phyloP scores from a whole-genome alignment of 257 asterid species.

The Plantago major region DNA sequence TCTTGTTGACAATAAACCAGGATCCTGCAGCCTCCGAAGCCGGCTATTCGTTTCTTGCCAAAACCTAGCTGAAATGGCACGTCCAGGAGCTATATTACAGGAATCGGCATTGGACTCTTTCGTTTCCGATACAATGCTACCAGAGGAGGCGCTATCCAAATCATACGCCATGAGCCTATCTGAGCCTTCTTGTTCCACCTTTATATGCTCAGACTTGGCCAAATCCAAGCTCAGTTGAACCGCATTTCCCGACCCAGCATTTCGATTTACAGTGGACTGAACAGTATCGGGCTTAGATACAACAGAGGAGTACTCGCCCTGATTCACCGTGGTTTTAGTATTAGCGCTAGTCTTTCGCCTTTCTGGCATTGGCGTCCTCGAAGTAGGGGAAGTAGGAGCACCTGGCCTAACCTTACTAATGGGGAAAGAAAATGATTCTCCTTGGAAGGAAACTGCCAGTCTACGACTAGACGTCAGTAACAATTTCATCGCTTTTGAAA shows the following conservation, averaged over 20 bases:
- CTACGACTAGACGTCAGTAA: slow-evolving; percentile 81
- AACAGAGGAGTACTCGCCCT: slow-evolving; percentile 41
- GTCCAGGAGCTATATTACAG: slow-evolving; percentile 53
- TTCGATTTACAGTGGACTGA: slow-evolving; percentile 67
- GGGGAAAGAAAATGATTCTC: slow-evolving; percentile 81
- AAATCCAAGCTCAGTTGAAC: slow-evolving; percentile 54
- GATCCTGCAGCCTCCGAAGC: slow-evolving; percentile 87
- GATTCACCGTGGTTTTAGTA: slow-evolving; percentile 47
- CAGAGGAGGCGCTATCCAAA: slow-evolving; percentile 90
- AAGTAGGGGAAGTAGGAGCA: slow-evolving; percentile 65
- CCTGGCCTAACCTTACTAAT: slow-evolving; percentile 67
- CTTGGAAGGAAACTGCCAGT: slow-evolving; percentile 90
- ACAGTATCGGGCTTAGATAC: slow-evolving; percentile 46
- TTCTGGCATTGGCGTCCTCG: slow-evolving; percentile 75
- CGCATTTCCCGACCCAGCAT: slow-evolving; percentile 57
- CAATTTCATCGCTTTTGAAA: slow-evolving; percentile 70
- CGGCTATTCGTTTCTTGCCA: slow-evolving; percentile 97
- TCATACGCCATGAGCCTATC: slow-evolving; percentile 69
- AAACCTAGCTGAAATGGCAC: slow-evolving; percentile 69
- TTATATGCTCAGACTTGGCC: slow-evolving; percentile 47
- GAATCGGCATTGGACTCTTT: slow-evolving; percentile 4
- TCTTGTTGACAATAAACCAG: slow-evolving; percentile 58
- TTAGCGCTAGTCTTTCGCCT: slow-evolving; percentile 43
- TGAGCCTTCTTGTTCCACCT: slow-evolving; percentile 26
- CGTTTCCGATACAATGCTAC: slow-evolving; percentile 64